A percentile compares a stretch with the other conserved stretches of the same genome.
These are phyloP conservation scores for Teratosphaeriaceae sp. DNA, from an alignment of 2,329 filamentous ascomycete genomes.

Conservation along the genomic window DNA sequence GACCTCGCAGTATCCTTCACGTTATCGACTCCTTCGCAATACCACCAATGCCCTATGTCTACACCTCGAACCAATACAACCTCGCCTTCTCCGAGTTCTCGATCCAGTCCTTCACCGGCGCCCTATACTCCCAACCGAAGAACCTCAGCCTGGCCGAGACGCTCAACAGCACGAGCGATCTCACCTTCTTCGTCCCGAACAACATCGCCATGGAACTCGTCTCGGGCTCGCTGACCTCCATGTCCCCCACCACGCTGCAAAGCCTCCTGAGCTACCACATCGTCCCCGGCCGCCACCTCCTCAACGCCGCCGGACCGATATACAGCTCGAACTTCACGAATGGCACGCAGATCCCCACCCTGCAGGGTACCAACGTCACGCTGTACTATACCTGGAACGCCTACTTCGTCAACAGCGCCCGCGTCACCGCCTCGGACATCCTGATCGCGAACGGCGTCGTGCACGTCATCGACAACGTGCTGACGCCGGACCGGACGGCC, in stretches of 20 bases:
- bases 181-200: conserved; percentile 27
- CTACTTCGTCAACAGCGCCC: conserved; percentile 47
- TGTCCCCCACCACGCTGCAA: conserved; percentile 24
- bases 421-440: conserved; percentile 44
- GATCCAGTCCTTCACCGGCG: conserved; percentile 42
- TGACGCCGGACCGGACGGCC: conserved; percentile 43
- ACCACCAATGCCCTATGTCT: conserved; percentile 39
- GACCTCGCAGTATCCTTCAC: conserved; percentile 47
- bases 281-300: conserved; percentile 29
- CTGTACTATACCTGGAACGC: conserved; percentile 38
- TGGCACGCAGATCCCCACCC: conserved; percentile 17
- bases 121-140: conserved; percentile 40
- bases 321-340: conserved; percentile 29
- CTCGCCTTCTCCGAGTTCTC: conserved; percentile 29
- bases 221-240: conserved; percentile 26
- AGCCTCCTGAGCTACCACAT: conserved; percentile 32
- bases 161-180: conserved; percentile 18
- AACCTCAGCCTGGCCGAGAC: conserved; percentile 14
- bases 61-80: conserved; percentile 29
- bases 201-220: conserved; percentile 30
- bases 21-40: conserved; percentile 48
- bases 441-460: conserved; percentile 51
- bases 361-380: conserved; percentile 33
- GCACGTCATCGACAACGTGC: conserved; percentile 46
- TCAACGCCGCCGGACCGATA: conserved; percentile 18